Evolutionary conservation across 2,329 filamentous ascomycete genomes (phyloP), one percentile per base, ranked within the genome.

Genomic region (Lomentospora prolificans): DNA sequence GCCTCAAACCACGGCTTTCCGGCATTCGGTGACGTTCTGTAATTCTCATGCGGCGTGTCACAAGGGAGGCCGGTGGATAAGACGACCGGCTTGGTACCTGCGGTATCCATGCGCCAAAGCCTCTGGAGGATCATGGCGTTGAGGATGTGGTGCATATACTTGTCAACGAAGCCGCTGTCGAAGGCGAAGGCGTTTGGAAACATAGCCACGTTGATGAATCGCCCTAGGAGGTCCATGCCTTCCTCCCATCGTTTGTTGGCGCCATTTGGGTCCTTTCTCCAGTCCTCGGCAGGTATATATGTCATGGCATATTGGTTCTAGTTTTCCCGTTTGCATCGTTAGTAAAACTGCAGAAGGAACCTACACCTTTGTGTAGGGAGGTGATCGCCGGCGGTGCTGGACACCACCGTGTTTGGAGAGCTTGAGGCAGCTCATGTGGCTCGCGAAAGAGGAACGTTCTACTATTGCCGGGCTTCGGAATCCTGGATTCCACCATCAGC

Each of bases 91-190:
- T 50, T 50, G 3, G 27, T 27, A 24, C 28, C 48, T 24, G 24
- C 19, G 4, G 48, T 4, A 27, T 22, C 48, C 48, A 50, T 50
- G 25, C 48, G 48, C 48, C 48, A 50, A 9, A 50, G 48, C 14
- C 27, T 17, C 14, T 17, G 48, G 9, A 50, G n/a, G 25, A n/a
- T 12, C 22, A 27, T 27, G 19, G 22, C 48, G 48, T 27, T 4
- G 48, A 50, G 48, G 22, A 50, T 28, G 8, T 50, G 8, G 14
- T 27, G 24, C 48, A 50, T 28, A 27, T 12, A 50, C 3, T 50
- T 50, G 24, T 50, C 48, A n/a, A 50, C 48, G 19, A 50, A 50
- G 48, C 24, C 24, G 48, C 48, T 50, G 25, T 50, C 48, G 22
- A 22, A 28, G 6, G 27, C 19, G 7, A 50, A 50, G 3, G 24